These are phyloP conservation scores for Vachellia collinsii DNA, from an alignment of 306 rosid species.

Conservation along the genomic window DNA sequence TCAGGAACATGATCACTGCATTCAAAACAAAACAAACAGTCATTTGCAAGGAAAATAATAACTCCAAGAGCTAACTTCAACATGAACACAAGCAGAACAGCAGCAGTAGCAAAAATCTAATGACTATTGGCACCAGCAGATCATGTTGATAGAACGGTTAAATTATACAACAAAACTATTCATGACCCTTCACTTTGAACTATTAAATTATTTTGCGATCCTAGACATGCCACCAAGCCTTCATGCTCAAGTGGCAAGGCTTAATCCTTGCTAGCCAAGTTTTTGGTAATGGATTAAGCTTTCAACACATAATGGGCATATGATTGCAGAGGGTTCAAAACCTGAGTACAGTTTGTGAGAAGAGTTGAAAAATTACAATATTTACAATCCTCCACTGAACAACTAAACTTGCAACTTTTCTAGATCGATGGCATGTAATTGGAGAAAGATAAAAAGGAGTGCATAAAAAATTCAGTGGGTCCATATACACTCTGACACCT, in stretches of 20 bases:
- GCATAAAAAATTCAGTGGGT: background rate
- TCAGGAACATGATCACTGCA: constrained; percentile 99
- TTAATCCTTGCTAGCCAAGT: background rate
- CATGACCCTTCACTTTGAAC: background rate
- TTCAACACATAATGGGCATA: background rate
- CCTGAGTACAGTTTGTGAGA: background rate
- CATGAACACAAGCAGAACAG: constrained; percentile 6
- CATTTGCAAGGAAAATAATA: constrained; percentile 29
- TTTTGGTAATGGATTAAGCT: background rate
- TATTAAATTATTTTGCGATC: background rate
- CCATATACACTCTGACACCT: background rate
- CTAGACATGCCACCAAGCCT: background rate
- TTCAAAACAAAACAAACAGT: constrained; percentile 28
- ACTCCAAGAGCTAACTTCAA: constrained; percentile 28
- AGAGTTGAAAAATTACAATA: background rate
- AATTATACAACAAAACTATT: background rate
- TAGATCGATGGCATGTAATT: background rate
- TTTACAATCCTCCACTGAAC: background rate
- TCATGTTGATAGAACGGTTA: background rate
- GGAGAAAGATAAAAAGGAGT: background rate
- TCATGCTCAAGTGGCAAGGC: background rate
- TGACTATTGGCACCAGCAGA: constrained; percentile 27
- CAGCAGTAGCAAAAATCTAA: constrained; percentile 29
- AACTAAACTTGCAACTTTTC: background rate
- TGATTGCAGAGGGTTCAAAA: background rate